Evolutionary conservation across 805 yeast genomes (phyloP).

Genomic region (Hanseniaspora pseudoguilliermondii): DNA sequence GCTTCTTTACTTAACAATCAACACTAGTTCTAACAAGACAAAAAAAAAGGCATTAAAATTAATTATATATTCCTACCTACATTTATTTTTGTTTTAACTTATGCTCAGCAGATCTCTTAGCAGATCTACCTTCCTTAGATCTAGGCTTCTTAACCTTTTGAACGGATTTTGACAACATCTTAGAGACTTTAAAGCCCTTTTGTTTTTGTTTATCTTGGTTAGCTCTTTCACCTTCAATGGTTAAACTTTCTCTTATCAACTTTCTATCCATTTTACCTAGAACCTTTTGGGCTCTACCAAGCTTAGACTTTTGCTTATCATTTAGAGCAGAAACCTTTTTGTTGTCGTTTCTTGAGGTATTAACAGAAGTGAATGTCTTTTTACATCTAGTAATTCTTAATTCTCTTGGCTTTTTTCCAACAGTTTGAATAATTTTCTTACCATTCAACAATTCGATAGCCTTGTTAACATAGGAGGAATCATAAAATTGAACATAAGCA

Average conservation of each 20-base stretch:
- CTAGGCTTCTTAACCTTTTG: conserved; percentile 32
- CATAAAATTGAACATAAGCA: conserved; percentile 85
- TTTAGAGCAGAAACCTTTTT: conserved; percentile 30
- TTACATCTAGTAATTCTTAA: conserved; percentile 69
- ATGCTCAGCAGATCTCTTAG: conserved; percentile 34
- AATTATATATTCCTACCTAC: not conserved
- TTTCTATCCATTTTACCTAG: conserved; percentile 72
- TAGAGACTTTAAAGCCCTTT: conserved; percentile 47
- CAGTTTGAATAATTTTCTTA: conserved; percentile 34
- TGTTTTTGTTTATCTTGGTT: conserved; percentile 36
- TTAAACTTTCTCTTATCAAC: conserved; percentile 43
- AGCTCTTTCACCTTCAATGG: conserved; percentile 70
- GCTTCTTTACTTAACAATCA: too few relatives aligned
- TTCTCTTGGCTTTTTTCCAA: conserved; percentile 35
- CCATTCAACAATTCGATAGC: conserved; percentile 62
- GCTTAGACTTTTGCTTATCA: conserved; percentile 57
- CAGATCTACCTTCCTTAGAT: conserved; percentile 37
- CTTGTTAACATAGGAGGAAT: conserved; percentile 58
- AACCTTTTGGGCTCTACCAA: conserved; percentile 67
- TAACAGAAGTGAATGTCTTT: conserved; percentile 19
- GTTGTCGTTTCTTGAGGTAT: conserved; percentile 19
- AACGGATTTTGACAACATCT: conserved; percentile 23
- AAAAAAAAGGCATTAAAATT: not conserved
- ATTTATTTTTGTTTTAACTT: conserved; percentile 20
- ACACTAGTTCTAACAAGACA: too few relatives aligned